Evolutionary conservation across 2,329 filamentous ascomycete genomes (phyloP), one percentile per base, ranked within the genome.

Genomic region (Elsinoe ampelina): DNA sequence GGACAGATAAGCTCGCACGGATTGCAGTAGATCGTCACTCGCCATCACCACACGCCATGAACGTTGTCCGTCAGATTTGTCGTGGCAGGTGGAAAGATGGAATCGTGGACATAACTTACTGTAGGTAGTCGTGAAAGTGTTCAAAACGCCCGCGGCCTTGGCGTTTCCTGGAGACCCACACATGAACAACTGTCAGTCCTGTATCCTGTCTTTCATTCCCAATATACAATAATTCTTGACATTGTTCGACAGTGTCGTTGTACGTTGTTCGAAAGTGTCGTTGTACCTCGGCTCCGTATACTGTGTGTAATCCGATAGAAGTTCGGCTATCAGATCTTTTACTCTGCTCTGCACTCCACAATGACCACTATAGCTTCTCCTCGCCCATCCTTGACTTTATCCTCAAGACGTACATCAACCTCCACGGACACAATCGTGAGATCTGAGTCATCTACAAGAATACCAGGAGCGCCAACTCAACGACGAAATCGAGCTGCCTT

Each of bases 401-500:
- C 85, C 5, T 93, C 89, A 34, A 79, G 81, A 36, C 86, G 89
- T 11, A 84, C 86, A 3, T 91, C 87, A 35, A 81, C 80, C 57
- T 89, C 84, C 58, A 79, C 75, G 60, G 73, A 80, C 60, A 73
- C 72, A 58, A 86, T 81, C 43, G 58, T 59, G 35, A 60, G 63
- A 57, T 63, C 64, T 19, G 79, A 59, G 75, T 74, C 64, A 72
- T 69, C 56, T 70, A 64, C 61, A 57, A 68, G 58, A 57, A 66
- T 62, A 58, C 65, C 60, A 65, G 65, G 72, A 68, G 58, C 78
- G 75, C 61, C 77, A 78, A 57, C 74, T 50, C 65, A 68, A 17
- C 78, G 81, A 57, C 79, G 86, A 60, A 95, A 95, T 73, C 87
- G 92, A 62, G 83, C 86, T 57, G 92, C 92, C 5, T 80, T 97